Conservation (phyloP, 805 yeast species). For the Myxozyma kluyveri region DNA sequence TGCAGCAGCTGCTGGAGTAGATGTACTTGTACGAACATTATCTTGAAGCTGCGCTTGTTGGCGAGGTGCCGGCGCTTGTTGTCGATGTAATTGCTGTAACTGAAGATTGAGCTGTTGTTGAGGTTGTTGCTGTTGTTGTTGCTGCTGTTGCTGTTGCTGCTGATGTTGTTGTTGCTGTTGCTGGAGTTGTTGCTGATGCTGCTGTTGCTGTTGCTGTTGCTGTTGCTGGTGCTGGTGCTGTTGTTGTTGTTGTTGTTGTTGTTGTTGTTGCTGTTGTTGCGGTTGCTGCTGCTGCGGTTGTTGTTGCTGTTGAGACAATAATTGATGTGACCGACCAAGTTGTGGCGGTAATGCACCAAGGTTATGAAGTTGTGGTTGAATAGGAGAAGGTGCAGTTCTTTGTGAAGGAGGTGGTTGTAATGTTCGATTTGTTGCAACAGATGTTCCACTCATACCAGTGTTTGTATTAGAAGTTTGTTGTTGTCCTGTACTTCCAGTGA, state of each 20-base stretch:
- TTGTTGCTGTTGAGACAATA: background rate
- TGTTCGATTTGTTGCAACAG: background rate
- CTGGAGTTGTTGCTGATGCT: constrained; percentile 6
- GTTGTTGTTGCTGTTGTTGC: constrained; percentile 5
- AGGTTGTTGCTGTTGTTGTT: constrained; percentile 3
- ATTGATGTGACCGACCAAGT: background rate
- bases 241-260: background rate
- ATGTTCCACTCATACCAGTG: background rate
- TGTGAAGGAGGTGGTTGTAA: background rate
- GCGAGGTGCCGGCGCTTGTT: background rate
- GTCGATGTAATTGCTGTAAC: constrained; percentile 3
- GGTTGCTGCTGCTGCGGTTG: constrained; percentile 4
- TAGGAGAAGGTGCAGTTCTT: background rate
- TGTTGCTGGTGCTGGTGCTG: constrained; percentile 1
- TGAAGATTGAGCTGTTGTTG: background rate
- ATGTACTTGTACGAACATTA: background rate
- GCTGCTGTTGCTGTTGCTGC: constrained; percentile 10
- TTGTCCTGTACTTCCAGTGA: background rate
- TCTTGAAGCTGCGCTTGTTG: background rate
- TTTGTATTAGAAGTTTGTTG: background rate
- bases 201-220: constrained; percentile 3
- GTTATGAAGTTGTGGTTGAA: background rate
- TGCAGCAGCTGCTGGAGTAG: background rate
- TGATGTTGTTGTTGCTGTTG: constrained; percentile 10
- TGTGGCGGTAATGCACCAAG: background rate